Conservation (phyloP, 805 yeast genomes). For the Cyberlindnera misumaiensis region DNA sequence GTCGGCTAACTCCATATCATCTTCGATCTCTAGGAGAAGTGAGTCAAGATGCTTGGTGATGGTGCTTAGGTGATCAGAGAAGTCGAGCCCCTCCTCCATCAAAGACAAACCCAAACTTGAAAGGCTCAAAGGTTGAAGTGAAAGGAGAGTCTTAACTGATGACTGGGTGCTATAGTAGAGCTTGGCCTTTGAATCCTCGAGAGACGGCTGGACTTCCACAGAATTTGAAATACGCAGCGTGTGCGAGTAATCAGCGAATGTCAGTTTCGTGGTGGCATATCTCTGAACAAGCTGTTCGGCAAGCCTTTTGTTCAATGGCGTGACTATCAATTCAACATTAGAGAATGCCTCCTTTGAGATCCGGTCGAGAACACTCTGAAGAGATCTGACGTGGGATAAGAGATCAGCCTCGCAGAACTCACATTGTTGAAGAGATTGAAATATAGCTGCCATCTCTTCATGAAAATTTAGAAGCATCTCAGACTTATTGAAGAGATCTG, state of each 20-base stretch:
- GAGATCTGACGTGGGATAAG: conserved; percentile 9
- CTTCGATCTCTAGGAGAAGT: conserved; percentile 28
- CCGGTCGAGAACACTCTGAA: conserved; percentile 32
- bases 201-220: conserved; percentile 34
- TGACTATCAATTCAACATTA: conserved; percentile 28
- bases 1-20: conserved; percentile 22
- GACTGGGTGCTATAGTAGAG: conserved; percentile 25
- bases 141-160: conserved; percentile 14
- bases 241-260: conserved; percentile 22
- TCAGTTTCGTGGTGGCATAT: conserved; percentile 10
- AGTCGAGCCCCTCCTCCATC: conserved; percentile 2
- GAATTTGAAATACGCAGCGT: conserved; percentile 29
- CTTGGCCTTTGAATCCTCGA: conserved; percentile 30
- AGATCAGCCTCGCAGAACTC: conserved; percentile 20
- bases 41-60: conserved; percentile 15
- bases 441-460: conserved; percentile 11
- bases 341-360: conserved; percentile 32
- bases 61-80: conserved; percentile 1
- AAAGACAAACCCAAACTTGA: conserved; percentile 11
- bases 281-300: conserved; percentile 24
- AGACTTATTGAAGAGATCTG: conserved; percentile 25
- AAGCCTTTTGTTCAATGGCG: conserved; percentile 28
- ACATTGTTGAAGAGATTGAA: conserved; percentile 25
- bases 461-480: conserved; percentile 26
- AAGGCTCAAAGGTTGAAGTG: conserved; percentile 22